Evolutionary conservation across 768 basidiomycete species (phyloP).

Genomic region (Lentinus brumalis): DNA sequence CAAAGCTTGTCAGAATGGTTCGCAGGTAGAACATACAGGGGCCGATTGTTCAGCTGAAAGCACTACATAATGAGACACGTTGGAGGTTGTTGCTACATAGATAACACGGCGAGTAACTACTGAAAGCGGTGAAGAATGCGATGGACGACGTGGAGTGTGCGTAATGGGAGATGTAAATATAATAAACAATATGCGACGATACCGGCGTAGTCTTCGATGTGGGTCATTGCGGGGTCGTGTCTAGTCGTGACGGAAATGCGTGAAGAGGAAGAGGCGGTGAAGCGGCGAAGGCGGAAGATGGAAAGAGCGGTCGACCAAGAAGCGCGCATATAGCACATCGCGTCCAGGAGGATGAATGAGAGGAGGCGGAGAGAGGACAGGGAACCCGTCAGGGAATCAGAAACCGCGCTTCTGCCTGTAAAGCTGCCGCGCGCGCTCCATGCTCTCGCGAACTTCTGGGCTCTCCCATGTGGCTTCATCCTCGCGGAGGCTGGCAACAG

Average conservation of each 20-base stretch:
- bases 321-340: neutral
- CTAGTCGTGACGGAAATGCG: slow-evolving; percentile 16
- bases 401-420: slow-evolving; percentile 26
- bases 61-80: neutral
- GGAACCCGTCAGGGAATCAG: neutral
- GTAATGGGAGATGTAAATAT: slow-evolving; percentile 11
- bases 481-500: slow-evolving; percentile 36
- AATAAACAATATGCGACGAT: slow-evolving; percentile 8
- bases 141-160: neutral
- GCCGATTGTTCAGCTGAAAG: neutral
- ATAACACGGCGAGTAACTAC: slow-evolving; percentile 20
- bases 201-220: slow-evolving; percentile 2
- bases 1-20: too few relatives aligned
- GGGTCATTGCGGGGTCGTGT: slow-evolving; percentile 8
- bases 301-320: neutral
- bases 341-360: neutral
- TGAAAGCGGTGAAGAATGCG: neutral
- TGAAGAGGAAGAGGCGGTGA: neutral
- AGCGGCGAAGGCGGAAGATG: neutral
- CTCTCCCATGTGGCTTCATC: slow-evolving; percentile 58
- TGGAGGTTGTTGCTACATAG: slow-evolving; percentile 20
- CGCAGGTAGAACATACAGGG: too few relatives aligned
- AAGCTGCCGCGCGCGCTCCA: slow-evolving; percentile 65
- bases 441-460: slow-evolving; percentile 66
- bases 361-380: neutral